Evolutionary conservation across 352 stramenopile species (phyloP).

Genomic region (Aphanomyces invadans): DNA sequence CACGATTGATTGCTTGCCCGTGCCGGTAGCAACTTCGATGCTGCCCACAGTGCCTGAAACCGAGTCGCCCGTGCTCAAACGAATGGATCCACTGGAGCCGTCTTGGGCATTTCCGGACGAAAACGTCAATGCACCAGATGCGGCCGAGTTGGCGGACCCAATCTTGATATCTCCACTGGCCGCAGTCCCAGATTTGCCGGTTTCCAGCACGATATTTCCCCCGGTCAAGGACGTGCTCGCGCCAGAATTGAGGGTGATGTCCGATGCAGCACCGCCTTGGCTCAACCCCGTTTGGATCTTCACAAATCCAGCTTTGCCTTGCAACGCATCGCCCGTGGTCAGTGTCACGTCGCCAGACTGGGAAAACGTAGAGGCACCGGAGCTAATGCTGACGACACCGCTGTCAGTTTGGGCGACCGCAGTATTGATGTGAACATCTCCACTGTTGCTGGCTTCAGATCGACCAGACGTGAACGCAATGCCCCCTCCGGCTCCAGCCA

Average conservation of each 20-base stretch:
- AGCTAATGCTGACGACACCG: constrained; percentile 39
- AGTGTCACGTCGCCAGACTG: constrained; percentile 37
- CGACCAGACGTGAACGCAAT: constrained; percentile 34
- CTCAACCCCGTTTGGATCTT: constrained; percentile 18
- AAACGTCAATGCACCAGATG: constrained; percentile 28
- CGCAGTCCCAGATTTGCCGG: constrained; percentile 36
- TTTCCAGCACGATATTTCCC: constrained; percentile 42
- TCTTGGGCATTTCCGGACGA: constrained; percentile 30
- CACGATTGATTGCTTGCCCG: constrained; percentile 22
- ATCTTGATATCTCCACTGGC: constrained; percentile 41
- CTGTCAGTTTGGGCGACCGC: constrained; percentile 33
- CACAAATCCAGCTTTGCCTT: constrained; percentile 6
- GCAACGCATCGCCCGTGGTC: constrained; percentile 12
- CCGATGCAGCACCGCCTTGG: constrained; percentile 26
- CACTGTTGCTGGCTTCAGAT: constrained; percentile 32
- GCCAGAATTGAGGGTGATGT: constrained; percentile 34
- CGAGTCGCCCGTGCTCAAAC: constrained; percentile 42
- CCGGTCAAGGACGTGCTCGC: constrained; percentile 35
- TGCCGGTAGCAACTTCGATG: constrained; percentile 34
- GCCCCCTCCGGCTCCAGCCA: constrained; percentile 26
- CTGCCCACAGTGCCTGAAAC: constrained; percentile 33
- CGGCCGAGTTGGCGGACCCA: constrained; percentile 34
- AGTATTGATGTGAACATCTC: constrained; percentile 30
- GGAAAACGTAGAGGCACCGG: constrained; percentile 35
- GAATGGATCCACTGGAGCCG: constrained; percentile 40